These are phyloP conservation scores for Echinochloa phyllopogon DNA, from an alignment of 176 grass and related monocot species.

Conservation along the genomic window DNA sequence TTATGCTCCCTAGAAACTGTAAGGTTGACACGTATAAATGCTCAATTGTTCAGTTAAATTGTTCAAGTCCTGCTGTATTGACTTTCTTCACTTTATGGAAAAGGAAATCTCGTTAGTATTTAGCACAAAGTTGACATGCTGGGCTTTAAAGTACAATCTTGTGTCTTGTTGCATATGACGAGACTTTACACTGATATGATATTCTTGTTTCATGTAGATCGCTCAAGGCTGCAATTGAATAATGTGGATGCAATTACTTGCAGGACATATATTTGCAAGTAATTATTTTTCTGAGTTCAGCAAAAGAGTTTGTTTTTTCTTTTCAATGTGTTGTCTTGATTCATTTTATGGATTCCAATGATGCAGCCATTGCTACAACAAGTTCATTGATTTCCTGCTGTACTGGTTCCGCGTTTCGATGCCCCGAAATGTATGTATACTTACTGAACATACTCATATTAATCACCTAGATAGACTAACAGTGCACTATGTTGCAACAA, in stretches of 20 bases:
- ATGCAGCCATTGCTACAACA: constrained; percentile 87
- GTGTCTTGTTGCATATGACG: neutral
- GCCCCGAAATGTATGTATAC: constrained; percentile 69
- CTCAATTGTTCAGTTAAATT: neutral
- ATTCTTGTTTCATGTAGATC: constrained; percentile 66
- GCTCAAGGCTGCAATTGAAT: constrained; percentile 71
- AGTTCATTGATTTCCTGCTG: constrained; percentile 76
- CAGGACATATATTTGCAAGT: constrained; percentile 82
- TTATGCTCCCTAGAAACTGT: neutral
- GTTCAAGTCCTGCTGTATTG: neutral
- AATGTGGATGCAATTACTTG: constrained; percentile 70
- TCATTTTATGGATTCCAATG: constrained; percentile 48
- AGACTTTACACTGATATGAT: neutral
- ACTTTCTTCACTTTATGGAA: neutral
- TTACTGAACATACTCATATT: constrained; percentile 31
- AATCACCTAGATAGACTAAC: neutral
- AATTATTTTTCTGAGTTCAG: constrained; percentile 47
- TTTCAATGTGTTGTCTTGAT: constrained; percentile 26
- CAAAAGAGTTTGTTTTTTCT: constrained; percentile 21
- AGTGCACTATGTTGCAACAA: constrained; percentile 1
- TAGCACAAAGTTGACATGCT: constrained; percentile 25
- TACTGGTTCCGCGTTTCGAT: constrained; percentile 86
- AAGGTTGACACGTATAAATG: neutral
- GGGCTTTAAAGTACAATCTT: constrained; percentile 1
- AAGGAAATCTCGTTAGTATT: constrained; percentile 1